Percentiles rank a stretch among this genome's conserved stretches.
Evolutionary conservation across 2,329 filamentous ascomycete species (phyloP).

Genomic region (Grosmannia penicillata): DNA sequence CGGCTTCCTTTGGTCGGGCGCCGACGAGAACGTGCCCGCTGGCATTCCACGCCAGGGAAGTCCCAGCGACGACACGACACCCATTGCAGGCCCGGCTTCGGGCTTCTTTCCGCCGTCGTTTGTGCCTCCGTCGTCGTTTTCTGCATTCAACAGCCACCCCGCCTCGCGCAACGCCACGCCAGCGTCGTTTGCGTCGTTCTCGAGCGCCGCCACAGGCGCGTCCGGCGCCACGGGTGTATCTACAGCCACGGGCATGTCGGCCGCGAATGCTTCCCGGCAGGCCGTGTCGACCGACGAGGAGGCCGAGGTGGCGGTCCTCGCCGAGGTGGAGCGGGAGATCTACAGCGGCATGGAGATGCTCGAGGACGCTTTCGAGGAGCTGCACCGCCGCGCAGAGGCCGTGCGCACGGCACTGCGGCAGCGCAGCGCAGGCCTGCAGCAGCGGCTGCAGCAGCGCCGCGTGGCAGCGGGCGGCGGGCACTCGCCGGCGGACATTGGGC

Average conservation of each 20-base stretch:
- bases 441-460: slow-evolving; percentile 44
- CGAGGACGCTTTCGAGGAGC: slow-evolving; percentile 82
- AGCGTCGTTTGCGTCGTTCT: slow-evolving; percentile 18
- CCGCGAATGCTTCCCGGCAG: slow-evolving; percentile 34
- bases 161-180: slow-evolving; percentile 41
- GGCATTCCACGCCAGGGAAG: slow-evolving; percentile 23
- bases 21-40: slow-evolving; percentile 50
- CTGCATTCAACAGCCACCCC: slow-evolving; percentile 32
- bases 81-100: neutral
- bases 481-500: slow-evolving; percentile 1
- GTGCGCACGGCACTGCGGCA: slow-evolving; percentile 69
- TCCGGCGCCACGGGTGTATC: slow-evolving; percentile 28
- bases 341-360: slow-evolving; percentile 88
- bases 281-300: slow-evolving; percentile 85
- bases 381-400: slow-evolving; percentile 73
- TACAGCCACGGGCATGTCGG: slow-evolving; percentile 24
- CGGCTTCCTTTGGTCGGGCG: slow-evolving; percentile 87
- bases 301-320: slow-evolving; percentile 76
- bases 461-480: slow-evolving; percentile 18
- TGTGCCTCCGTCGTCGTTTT: too few species aligned
- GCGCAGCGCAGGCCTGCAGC: slow-evolving; percentile 62
- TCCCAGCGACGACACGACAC: slow-evolving; percentile 10
- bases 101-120: neutral
- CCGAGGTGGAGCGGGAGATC: slow-evolving; percentile 85
- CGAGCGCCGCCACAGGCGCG: slow-evolving; percentile 24